These are phyloP conservation scores for Novymonas esmeraldas DNA, from an alignment of 208 protist genomes.

Conservation along the genomic window DNA sequence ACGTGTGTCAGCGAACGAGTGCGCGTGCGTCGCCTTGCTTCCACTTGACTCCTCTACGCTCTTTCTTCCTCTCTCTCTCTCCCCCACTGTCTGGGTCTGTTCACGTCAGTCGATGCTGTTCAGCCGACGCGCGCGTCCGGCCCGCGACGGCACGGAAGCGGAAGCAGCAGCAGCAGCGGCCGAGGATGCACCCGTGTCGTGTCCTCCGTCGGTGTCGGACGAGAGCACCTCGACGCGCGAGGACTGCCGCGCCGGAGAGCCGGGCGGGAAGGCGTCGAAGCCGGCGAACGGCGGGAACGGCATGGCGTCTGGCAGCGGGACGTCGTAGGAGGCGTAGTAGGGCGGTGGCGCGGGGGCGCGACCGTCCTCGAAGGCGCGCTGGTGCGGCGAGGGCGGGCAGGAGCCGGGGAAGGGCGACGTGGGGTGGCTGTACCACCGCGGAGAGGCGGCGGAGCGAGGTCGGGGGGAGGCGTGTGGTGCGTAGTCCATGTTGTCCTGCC, in stretches of 20 bases:
- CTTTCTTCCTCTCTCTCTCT: neutral
- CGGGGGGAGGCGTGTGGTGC: neutral
- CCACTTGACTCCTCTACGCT: neutral
- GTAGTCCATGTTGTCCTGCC: too few species aligned
- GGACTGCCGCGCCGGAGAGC: conserved; percentile 20
- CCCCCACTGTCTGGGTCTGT: neutral
- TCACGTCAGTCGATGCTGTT: conserved; percentile 21
- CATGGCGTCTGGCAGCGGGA: conserved; percentile 1
- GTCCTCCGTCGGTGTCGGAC: conserved; percentile 9
- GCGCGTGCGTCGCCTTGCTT: neutral
- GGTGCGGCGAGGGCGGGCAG: neutral
- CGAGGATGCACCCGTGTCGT: neutral
- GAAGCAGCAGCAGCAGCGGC: too few species aligned
- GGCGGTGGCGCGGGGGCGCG: neutral
- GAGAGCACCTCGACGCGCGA: conserved; percentile 35
- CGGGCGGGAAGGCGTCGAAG: conserved; percentile 8
- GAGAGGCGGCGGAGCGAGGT: neutral
- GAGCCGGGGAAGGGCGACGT: neutral
- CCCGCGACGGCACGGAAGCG: neutral
- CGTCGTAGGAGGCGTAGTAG: conserved; percentile 3
- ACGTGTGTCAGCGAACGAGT: too few species aligned
- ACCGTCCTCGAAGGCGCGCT: neutral
- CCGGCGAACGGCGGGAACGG: conserved; percentile 2
- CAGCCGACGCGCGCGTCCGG: conserved; percentile 1
- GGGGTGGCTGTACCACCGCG: conserved; percentile 1